Evolutionary conservation across 192 early-diverging fungal genomes (phyloP), one percentile per base, ranked within the genome.

Genomic region (Backusella sp.): DNA sequence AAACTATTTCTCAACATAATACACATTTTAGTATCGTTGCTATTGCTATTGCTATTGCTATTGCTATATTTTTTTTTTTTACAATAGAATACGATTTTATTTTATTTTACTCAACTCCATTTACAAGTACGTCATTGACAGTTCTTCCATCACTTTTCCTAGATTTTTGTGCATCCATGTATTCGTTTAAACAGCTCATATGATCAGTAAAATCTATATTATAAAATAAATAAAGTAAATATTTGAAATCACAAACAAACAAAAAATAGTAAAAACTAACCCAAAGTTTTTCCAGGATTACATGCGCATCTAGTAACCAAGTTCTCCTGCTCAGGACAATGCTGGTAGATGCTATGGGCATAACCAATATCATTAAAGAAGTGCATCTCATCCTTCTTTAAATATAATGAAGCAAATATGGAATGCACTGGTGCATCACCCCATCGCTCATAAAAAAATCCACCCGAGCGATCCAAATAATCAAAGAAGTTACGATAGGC

Each of bases 351-450:
- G 23, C 73, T 74, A 34, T 74, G 73, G 2, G 44, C 66, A 74
- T 93, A 93, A 17, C 91, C 92, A 37, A 93, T 90, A 73, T 93
- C 89, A 44, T 90, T 83, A 73, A 93, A 93, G 66, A 88, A 93
- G 66, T 92, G 91, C 4, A 94, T 83, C 66, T 92, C 81, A 42
- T 85, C 76, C 30, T 87, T 87, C 19, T 82, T 77, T 49, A 94
- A 74, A 28, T 88, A 78, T 46, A 92, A 35, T 3, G 86, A 83
- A 4, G 86, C 92, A 21, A 84, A 89, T 9, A 92, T 88, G 1
- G 88, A 88, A 74, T 93, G 92, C 2, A 92, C 87, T 7, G 92
- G 91, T 5, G 92, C 92, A 81, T 94, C 92, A 0, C 92, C 90
- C 92, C 91, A 93, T 23, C 90, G 75, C 81, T 90, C 91, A 77